Conservation (phyloP, 139 green algal species). For the Nannochloris sp. region DNA sequence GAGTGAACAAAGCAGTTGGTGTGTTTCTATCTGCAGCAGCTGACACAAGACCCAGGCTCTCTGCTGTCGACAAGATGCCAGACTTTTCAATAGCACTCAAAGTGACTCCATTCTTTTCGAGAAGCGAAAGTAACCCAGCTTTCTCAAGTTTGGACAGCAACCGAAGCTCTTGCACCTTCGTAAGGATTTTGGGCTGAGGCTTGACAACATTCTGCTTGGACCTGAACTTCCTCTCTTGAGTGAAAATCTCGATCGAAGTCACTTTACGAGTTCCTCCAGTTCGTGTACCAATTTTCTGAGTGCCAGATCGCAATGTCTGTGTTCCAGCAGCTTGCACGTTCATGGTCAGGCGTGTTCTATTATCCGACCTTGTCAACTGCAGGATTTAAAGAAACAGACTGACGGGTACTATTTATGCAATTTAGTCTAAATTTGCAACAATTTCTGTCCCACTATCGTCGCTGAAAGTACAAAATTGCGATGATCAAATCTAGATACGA, state of each 20-base stretch:
- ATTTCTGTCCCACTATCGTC: too few relatives aligned
- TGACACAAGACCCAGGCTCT: constrained; percentile 47
- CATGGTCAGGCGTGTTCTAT: neutral
- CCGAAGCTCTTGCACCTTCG: constrained; percentile 38
- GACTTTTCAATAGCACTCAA: constrained; percentile 61
- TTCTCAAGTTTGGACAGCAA: constrained; percentile 54
- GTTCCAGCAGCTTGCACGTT: neutral
- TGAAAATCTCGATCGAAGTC: constrained; percentile 28
- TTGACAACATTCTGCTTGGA: constrained; percentile 18
- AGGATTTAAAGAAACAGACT: too few relatives aligned
- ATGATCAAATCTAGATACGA: too few relatives aligned
- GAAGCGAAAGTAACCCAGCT: constrained; percentile 47
- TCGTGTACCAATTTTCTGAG: constrained; percentile 17
- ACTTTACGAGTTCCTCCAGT: constrained; percentile 12
- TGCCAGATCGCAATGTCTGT: constrained; percentile 10
- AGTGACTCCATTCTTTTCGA: constrained; percentile 55
- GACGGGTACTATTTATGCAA: too few relatives aligned
- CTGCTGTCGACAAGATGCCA: constrained; percentile 60
- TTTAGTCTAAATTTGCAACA: too few relatives aligned
- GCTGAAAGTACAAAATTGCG: too few relatives aligned
- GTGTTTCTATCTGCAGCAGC: constrained; percentile 41
- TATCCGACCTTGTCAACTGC: neutral
- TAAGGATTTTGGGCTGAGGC: constrained; percentile 23
- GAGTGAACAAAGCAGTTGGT: constrained; percentile 27
- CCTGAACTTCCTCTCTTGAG: constrained; percentile 26